phyloP scores from a whole-genome alignment of 164 flowering plant genomes.

The Kingdonia uniflora region DNA sequence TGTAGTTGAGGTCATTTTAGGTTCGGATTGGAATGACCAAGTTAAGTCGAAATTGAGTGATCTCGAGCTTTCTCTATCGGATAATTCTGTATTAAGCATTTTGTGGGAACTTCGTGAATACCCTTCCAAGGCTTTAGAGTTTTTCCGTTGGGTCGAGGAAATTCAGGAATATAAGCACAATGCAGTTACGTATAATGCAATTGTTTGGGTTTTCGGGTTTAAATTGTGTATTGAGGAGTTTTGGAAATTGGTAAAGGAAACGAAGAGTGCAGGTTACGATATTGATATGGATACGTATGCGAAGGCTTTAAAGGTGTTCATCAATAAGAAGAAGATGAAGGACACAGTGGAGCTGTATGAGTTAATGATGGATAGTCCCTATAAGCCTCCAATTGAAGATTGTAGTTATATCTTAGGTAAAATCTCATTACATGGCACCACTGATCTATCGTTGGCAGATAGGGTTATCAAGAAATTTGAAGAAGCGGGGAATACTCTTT shows the following conservation, averaged over 20 bases:
- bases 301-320: constrained; percentile 58
- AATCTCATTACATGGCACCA: constrained; percentile 22
- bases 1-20: constrained; percentile 26
- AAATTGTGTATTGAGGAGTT: constrained; percentile 52
- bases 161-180: constrained; percentile 36
- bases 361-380: constrained; percentile 84
- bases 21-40: constrained; percentile 39
- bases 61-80: constrained; percentile 33
- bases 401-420: constrained; percentile 43
- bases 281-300: constrained; percentile 72
- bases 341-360: constrained; percentile 83
- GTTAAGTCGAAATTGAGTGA: constrained; percentile 40
- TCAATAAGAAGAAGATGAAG: constrained; percentile 51
- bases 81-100: constrained; percentile 41
- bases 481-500: constrained; percentile 37
- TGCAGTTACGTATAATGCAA: constrained; percentile 57
- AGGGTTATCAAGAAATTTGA: constrained; percentile 61
- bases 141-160: constrained; percentile 51
- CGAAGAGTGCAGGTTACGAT: constrained; percentile 57
- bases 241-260: constrained; percentile 57
- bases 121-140: constrained; percentile 52
- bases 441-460: constrained; percentile 50
- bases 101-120: constrained; percentile 39
- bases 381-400: constrained; percentile 49
- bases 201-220: constrained; percentile 48